Conservation (phyloP, 495 filamentous ascomycete species). For the Penicillium robsamsonii region DNA sequence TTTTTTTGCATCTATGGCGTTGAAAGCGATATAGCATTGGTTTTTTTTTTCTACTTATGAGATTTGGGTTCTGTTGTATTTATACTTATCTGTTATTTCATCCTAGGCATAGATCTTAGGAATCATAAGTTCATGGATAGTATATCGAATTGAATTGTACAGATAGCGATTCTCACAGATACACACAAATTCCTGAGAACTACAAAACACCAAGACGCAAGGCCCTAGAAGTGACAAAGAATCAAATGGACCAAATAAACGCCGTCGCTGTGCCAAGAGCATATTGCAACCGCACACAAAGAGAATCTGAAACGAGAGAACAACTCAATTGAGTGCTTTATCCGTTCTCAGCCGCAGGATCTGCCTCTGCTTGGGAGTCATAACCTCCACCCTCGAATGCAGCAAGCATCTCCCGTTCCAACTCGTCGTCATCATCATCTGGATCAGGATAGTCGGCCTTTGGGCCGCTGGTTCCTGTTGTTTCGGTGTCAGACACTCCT, state of each 20-base stretch:
- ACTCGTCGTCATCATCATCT: constrained; percentile 56
- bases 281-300: constrained; percentile 29
- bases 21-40: constrained; percentile 7
- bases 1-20: constrained; percentile 20
- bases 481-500: constrained; percentile 35
- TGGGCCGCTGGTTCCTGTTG: constrained; percentile 14
- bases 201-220: background rate
- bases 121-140: background rate
- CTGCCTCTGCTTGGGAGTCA: constrained; percentile 34
- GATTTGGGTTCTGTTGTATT: background rate
- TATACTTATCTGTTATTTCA: too few species aligned
- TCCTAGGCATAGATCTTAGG: too few species aligned
- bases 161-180: background rate
- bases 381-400: constrained; percentile 57
- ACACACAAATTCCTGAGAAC: constrained; percentile 2
- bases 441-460: constrained; percentile 28
- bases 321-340: constrained; percentile 9
- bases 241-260: constrained; percentile 27
- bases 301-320: constrained; percentile 2
- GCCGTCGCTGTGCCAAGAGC: constrained; percentile 43
- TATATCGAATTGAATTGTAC: background rate
- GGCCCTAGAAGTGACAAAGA: constrained; percentile 4
- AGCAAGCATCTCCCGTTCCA: constrained; percentile 66
- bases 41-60: background rate
- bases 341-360: constrained; percentile 30